Conservation (phyloP, 2,329 filamentous ascomycete genomes). For the Aureobasidium sp. region DNA sequence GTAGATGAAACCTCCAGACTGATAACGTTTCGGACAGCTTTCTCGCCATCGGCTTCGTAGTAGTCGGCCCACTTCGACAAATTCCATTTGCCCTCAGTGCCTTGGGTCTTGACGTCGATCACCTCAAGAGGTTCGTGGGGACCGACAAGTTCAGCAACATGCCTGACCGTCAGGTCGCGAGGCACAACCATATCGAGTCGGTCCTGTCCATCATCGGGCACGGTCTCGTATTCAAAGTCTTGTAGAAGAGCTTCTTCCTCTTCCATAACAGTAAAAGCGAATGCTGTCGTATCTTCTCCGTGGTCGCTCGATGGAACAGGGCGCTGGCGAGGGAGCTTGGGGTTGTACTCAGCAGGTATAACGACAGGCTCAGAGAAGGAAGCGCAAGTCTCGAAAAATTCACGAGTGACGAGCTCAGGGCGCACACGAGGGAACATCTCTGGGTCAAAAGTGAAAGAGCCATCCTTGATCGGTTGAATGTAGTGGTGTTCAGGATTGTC, state of each 20-base stretch:
- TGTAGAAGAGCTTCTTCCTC: constrained; percentile 19
- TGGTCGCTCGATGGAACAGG: constrained; percentile 1
- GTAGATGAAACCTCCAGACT: constrained; percentile 60
- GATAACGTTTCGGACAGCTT: constrained; percentile 59
- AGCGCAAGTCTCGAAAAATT: constrained; percentile 53
- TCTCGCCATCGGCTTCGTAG: constrained; percentile 55
- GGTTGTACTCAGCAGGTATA: constrained; percentile 54
- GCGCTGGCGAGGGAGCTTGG: constrained; percentile 25
- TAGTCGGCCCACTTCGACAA: constrained; percentile 59
- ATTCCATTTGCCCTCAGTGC: constrained; percentile 57
- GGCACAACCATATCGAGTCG: constrained; percentile 61
- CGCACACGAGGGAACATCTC: constrained; percentile 57
- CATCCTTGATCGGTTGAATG: constrained; percentile 57
- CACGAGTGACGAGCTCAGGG: constrained; percentile 53
- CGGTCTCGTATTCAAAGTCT: constrained; percentile 40
- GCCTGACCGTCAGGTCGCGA: constrained; percentile 51
- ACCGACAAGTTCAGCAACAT: constrained; percentile 56
- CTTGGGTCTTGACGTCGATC: constrained; percentile 62
- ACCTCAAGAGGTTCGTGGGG: constrained; percentile 55
- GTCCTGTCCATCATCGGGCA: constrained; percentile 54
- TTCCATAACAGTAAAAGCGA: constrained; percentile 18
- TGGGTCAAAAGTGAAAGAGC: constrained; percentile 50
- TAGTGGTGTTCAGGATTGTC: constrained; percentile 60
- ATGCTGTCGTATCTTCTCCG: background rate
- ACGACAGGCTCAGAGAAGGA: constrained; percentile 59